Evolutionary conservation across 495 filamentous ascomycete species (phyloP), one percentile per base, ranked within the genome.

Genomic region (Cenococcum geophilum): DNA sequence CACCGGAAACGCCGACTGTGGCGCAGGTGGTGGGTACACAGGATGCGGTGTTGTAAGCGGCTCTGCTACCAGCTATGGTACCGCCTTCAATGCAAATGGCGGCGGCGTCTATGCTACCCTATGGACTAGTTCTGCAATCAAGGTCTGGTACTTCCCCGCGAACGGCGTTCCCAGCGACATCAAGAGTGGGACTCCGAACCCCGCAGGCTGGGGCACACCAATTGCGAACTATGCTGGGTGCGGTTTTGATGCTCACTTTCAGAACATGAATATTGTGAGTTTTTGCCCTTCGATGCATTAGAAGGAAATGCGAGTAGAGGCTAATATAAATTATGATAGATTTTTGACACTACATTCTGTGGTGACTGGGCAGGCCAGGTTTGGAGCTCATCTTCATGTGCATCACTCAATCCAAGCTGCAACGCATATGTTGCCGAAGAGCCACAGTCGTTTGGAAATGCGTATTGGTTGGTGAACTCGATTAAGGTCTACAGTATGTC

Each of bases 241-340:
- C 58, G 55, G 69, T 51, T 71, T 68, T 49, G 62, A 65, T 32
- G 58, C 55, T 12, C 59, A 69, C 47, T 71, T 73, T 47, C 20
- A 56, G 40, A 61, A 69, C 53, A 68, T 70, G 69, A 61, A 66
- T 25, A 59, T 71, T 37, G 64, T 67, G 23, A 67, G 64, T 54
- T 20, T 89, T 72, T 70, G 86, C 60, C 82, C 92, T 59, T 45
- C 61, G 20, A 65, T 71, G 1, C 77, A 84, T 57, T 93, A 1
- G 37, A 36, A 16, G 95, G 77, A 77, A 32, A 32, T 2, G 27
- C 6, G 75, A 62, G 68, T 84, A 45, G 83, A 92, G 72, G 80
- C 82, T 32, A 32, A 16, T 85, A 20, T 6, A 16, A 27, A 52
- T 27, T 23, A 16, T 14, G 21, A 20, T 27, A 95, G 57, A 64